A percentile compares a stretch with the other conserved stretches of the same genome.
These are phyloP conservation scores for Zygoascus tannicola DNA, from an alignment of 805 yeast species.

Conservation along the genomic window DNA sequence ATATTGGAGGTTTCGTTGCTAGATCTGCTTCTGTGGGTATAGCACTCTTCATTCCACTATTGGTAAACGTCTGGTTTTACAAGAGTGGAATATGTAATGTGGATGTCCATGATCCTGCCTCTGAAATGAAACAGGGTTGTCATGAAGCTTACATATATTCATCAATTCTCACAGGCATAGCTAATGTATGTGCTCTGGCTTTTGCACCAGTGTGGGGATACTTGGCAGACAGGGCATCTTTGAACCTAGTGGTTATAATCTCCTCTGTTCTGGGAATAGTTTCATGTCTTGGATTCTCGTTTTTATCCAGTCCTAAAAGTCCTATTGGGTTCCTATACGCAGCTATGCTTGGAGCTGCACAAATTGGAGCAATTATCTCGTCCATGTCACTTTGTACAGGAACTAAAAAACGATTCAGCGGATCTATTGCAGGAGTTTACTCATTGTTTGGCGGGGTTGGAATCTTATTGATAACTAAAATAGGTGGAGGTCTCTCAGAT, in stretches of 20 bases:
- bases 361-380: constrained; percentile 51
- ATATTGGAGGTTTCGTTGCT: constrained; percentile 52
- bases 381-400: constrained; percentile 55
- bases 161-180: constrained; percentile 61
- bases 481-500: constrained; percentile 58
- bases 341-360: constrained; percentile 47
- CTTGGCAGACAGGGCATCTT: constrained; percentile 36
- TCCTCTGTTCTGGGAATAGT: constrained; percentile 37
- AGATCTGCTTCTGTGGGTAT: constrained; percentile 52
- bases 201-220: constrained; percentile 58
- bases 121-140: constrained; percentile 35
- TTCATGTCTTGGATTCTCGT: constrained; percentile 35
- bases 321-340: constrained; percentile 31
- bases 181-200: constrained; percentile 47
- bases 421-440: constrained; percentile 61
- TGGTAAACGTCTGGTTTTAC: constrained; percentile 48
- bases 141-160: constrained; percentile 56
- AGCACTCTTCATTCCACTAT: constrained; percentile 53
- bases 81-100: constrained; percentile 41
- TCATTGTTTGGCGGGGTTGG: constrained; percentile 65
- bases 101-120: constrained; percentile 15
- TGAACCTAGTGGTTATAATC: constrained; percentile 16
- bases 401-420: constrained; percentile 38
- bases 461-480: constrained; percentile 45
- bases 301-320: constrained; percentile 29